These are phyloP conservation scores for Globisporangium irregulare DNA, from an alignment of 352 stramenopile genomes.

Conservation along the genomic window DNA sequence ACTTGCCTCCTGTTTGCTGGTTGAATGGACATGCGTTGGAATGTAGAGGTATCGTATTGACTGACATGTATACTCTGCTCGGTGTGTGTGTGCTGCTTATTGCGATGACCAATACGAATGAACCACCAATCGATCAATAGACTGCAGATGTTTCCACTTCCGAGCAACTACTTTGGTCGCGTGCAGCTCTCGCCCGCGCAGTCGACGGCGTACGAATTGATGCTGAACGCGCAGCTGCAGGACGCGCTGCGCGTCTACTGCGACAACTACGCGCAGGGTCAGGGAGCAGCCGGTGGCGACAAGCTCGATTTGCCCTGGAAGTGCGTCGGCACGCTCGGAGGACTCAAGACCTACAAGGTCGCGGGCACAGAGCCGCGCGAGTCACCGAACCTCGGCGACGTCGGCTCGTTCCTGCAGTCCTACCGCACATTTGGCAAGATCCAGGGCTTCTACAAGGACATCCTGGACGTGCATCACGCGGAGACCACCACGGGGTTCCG, in stretches of 20 bases:
- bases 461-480: slow-evolving; percentile 37
- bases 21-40: not conserved
- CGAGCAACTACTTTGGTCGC: slow-evolving; percentile 18
- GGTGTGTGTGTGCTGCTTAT: too few species aligned
- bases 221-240: slow-evolving; percentile 45
- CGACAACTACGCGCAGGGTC: slow-evolving; percentile 18
- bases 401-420: slow-evolving; percentile 27
- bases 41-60: not conserved
- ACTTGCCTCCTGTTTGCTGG: not conserved
- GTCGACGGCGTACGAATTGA: slow-evolving; percentile 27
- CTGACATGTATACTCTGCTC: too few species aligned
- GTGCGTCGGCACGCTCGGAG: slow-evolving; percentile 29
- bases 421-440: slow-evolving; percentile 46
- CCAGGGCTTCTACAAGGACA: slow-evolving; percentile 50
- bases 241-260: slow-evolving; percentile 35
- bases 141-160: slow-evolving; percentile 11
- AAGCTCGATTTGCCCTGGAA: slow-evolving; percentile 42
- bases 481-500: slow-evolving; percentile 36
- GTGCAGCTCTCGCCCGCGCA: slow-evolving; percentile 32
- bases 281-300: slow-evolving; percentile 16
- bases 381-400: not conserved
- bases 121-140: slow-evolving; percentile 1
- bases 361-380: slow-evolving; percentile 20
- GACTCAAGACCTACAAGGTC: slow-evolving; percentile 43
- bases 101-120: too few species aligned